Base-by-base conservation (phyloP, 1,284 basidiomycete genomes). In the Rhodotorula sp. region DNA sequence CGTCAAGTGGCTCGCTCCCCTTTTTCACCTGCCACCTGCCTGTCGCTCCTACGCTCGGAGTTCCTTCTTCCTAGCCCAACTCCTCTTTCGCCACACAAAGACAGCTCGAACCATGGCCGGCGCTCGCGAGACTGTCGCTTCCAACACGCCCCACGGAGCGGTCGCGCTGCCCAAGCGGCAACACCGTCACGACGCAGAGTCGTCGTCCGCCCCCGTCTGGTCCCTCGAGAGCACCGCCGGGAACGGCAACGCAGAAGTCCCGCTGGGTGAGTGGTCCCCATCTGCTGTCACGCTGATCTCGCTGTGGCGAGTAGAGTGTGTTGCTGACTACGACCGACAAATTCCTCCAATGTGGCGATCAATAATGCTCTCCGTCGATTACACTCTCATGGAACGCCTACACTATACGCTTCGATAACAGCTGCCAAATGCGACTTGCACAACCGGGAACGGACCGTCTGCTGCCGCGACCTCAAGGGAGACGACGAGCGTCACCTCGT, bases 401-500 rank as follows among this genome's bases (percentile, higher is more conserved):
- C n/a, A 22, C 12, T 46, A 7, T n/a, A 2, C 15, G 24, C 17
- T 18, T 17, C 15, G 17, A 6, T 12, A 3, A 10, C 64, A 75
- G 74, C 69, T 18, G 61, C 69, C 14, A 75, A 75, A 33, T 75
- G 74, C 68, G 74, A 75, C 54, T 29, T 69, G 37, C 74, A 75
- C 68, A 69, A 75, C 61, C 62, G 74, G 26, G 74, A 75, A 42
- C 60, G 75, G 6, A 72, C 70, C 14, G 69, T 76, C 26, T 76
- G 75, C 70, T 76, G 75, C 62, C 51, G 75, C 24, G 75, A 76
- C 45, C 65, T 76, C 53, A 76, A 76, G 63, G 70, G 84, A 57
- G 85, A 87, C 14, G 90, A 93, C 67, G 88, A 93, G 72, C 85
- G 91, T 26, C 87, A 85, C 0, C 84, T 94, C 51, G 84, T 95